Evolutionary conservation across 306 rosid genomes (phyloP).

Genomic region (Cicer arietinum): DNA sequence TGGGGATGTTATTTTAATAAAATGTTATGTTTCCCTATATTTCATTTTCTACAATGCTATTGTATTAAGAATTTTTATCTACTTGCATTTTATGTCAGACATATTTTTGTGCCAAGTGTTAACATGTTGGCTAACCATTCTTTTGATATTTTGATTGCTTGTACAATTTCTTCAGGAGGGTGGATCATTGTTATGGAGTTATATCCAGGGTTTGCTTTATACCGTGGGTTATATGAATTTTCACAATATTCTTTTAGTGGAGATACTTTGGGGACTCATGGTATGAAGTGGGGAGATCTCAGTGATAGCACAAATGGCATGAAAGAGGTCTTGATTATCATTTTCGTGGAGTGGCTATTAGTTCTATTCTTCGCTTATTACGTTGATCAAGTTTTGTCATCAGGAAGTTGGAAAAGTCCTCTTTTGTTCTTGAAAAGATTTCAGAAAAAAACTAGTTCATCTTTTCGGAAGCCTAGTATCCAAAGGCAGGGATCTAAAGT

Average conservation of each 20-base stretch:
- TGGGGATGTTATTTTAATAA: too few species aligned
- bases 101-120: conserved; percentile 17
- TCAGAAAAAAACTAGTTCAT: conserved; percentile 54
- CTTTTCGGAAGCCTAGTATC: conserved; percentile 63
- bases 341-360: conserved; percentile 73
- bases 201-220: conserved; percentile 81
- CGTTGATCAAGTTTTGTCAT: conserved; percentile 63
- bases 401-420: conserved; percentile 72
- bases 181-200: conserved; percentile 78
- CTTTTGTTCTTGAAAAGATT: conserved; percentile 60
- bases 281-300: conserved; percentile 82
- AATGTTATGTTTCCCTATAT: too few species aligned
- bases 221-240: conserved; percentile 82
- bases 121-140: conserved; percentile 27
- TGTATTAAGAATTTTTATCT: conserved; percentile 15
- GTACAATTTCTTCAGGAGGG: conserved; percentile 51
- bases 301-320: conserved; percentile 69
- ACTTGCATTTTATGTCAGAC: conserved; percentile 8
- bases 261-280: conserved; percentile 61
- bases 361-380: conserved; percentile 68
- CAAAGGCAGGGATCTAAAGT: conserved; percentile 70
- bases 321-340: conserved; percentile 68
- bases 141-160: conserved; percentile 33
- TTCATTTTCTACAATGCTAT: conserved; percentile 16
- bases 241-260: conserved; percentile 60